Evolutionary conservation across 2,329 filamentous ascomycete genomes (phyloP), one percentile per base, ranked within the genome.

Genomic region (Pyricularia sp.): DNA sequence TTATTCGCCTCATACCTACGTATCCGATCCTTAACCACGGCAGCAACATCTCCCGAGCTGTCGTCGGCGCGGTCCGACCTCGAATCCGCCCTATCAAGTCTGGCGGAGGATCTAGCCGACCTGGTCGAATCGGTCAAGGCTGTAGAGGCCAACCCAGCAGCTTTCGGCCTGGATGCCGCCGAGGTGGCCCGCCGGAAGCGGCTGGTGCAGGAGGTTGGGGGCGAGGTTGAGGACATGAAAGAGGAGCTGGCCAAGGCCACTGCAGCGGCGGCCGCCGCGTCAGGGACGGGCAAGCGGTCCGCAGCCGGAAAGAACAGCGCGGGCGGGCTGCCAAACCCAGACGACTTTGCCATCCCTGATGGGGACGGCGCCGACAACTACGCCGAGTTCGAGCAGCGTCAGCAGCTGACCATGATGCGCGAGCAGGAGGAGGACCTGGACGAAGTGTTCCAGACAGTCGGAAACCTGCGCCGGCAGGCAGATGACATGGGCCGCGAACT

Each of bases 401-500:
- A 96, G 77, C 96, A 99, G 82, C 78, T 91, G 76, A 87, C 94
- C 80, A 91, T 99, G 80, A 94, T 99, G 91, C 88, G 90, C 73
- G 93, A 97, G 79, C 95, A 99, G 82, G 95, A 99, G 77, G 85
- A 94, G 80, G 91, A 95, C 74, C 85, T 99, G 1, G 94, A 98
- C 77, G 92, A 92, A 20, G 94, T 99, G 65, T 97, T 96, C 77
- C 88, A 90, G 73, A 98, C 94, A 0, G 95, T 99, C 28, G 94
- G 94, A 2, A 97, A 93, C 77, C 80, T 99, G 76, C 85, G 94
- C 69, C 85, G 91, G 76, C 95, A 98, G 83, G 96, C 95, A 1
- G 90, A 96, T 79, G 92, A 93, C 74, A 99, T 99, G 94, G 94
- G 95, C 1, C 85, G 94, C 69, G 95, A 99, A 82, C 83, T 99